phyloP scores from a whole-genome alignment of 1,284 basidiomycete genomes.

The Pulchroboletus neoregius region DNA sequence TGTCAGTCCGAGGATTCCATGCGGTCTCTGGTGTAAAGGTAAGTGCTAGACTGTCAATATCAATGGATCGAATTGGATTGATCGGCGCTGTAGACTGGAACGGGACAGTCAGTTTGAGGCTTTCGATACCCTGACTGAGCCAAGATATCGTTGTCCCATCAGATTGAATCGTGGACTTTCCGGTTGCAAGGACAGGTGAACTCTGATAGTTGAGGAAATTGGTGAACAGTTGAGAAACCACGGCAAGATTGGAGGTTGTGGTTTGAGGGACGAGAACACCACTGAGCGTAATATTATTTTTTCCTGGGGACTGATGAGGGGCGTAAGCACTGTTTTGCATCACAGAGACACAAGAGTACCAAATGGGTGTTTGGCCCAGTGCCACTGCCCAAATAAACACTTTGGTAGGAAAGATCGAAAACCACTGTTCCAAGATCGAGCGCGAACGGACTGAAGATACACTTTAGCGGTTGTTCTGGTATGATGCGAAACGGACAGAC shows the following conservation, averaged over 20 bases:
- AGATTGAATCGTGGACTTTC: conserved; percentile 52
- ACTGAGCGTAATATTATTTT: conserved; percentile 58
- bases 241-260: conserved; percentile 44
- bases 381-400: conserved; percentile 59
- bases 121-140: conserved; percentile 61
- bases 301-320: conserved; percentile 44
- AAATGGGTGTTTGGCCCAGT: conserved; percentile 48
- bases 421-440: conserved; percentile 69
- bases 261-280: conserved; percentile 61
- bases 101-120: conserved; percentile 56
- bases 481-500: conserved; percentile 26
- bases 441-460: conserved; percentile 55
- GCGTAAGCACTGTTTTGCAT: not conserved
- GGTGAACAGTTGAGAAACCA: conserved; percentile 66
- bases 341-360: conserved; percentile 32
- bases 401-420: conserved; percentile 61
- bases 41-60: conserved; percentile 61
- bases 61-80: conserved; percentile 65
- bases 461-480: not conserved
- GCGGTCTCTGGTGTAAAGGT: conserved; percentile 53
- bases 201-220: conserved; percentile 67
- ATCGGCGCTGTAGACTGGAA: conserved; percentile 56
- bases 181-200: conserved; percentile 58
- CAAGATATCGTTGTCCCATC: conserved; percentile 61
- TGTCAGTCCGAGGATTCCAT: conserved; percentile 59